Conservation (phyloP, 345 rosid genomes). For the Syzygium aromaticum region DNA sequence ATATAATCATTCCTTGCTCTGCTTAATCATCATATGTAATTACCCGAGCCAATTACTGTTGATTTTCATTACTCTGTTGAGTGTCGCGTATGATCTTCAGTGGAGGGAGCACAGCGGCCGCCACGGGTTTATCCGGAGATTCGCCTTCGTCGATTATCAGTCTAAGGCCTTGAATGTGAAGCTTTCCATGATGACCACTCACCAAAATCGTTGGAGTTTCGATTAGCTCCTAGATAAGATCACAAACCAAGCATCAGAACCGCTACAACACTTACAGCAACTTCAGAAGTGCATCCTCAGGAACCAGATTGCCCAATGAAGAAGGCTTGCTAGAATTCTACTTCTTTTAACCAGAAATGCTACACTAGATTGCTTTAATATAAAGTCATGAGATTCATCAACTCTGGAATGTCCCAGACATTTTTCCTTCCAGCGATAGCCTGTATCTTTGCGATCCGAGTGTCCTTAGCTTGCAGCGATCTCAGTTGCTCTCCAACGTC, state of each 20-base stretch:
- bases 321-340: not conserved
- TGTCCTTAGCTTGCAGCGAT: conserved; percentile 47
- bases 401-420: conserved; percentile 74
- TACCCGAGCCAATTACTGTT: not conserved
- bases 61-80: not conserved
- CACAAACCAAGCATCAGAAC: not conserved
- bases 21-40: not conserved
- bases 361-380: not conserved
- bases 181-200: conserved; percentile 77
- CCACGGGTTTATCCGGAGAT: conserved; percentile 48
- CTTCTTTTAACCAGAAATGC: not conserved
- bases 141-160: conserved; percentile 78
- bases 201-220: conserved; percentile 42
- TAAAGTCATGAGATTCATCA: conserved; percentile 3
- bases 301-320: not conserved
- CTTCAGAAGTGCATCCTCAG: not conserved
- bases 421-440: conserved; percentile 50
- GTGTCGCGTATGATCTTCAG: conserved; percentile 58
- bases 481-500: conserved; percentile 44
- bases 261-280: too few relatives aligned
- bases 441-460: conserved; percentile 36
- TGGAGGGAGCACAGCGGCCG: conserved; percentile 70
- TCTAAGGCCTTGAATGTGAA: conserved; percentile 63
- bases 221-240: conserved; percentile 21
- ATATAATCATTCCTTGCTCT: not conserved